Percentiles rank a stretch among this genome's conserved stretches.
phyloP scores from a whole-genome alignment of 2,329 filamentous ascomycete species.

The Claviceps maximensis region DNA sequence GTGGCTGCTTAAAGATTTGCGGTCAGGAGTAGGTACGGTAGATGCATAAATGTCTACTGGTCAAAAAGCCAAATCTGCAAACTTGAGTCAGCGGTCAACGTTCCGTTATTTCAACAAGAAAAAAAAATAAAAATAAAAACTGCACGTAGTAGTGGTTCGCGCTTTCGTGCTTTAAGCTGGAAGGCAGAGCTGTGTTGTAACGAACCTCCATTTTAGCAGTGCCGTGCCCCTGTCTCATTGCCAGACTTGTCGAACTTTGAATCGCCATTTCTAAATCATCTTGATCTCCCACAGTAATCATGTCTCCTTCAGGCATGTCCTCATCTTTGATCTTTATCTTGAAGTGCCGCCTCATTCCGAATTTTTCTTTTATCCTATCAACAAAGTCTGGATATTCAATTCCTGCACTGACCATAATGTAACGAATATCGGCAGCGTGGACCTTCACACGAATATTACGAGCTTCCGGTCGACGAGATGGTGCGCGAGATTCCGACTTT shows the following conservation, averaged over 20 bases:
- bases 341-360: conserved; percentile 62
- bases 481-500: conserved; percentile 36
- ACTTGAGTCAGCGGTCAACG: conserved; percentile 13
- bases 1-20: background rate
- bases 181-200: background rate
- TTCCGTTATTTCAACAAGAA: too few species aligned
- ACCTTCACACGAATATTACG: conserved; percentile 83
- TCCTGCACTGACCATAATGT: conserved; percentile 68
- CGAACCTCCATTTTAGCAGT: conserved; percentile 93
- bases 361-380: conserved; percentile 74
- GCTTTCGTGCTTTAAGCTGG: background rate
- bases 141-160: background rate
- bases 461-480: conserved; percentile 50
- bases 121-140: too few species aligned
- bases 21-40: conserved; percentile 12
- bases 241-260: conserved; percentile 51
- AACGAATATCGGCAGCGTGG: conserved; percentile 79
- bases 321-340: conserved; percentile 86
- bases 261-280: conserved; percentile 90
- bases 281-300: conserved; percentile 95
- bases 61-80: conserved; percentile 36
- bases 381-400: conserved; percentile 67
- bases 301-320: conserved; percentile 61
- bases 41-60: conserved; percentile 18
- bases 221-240: conserved; percentile 61